Percentiles rank a stretch among this genome's conserved stretches.
phyloP scores from a whole-genome alignment of 768 basidiomycete species.

The Leccinum incarnatum region DNA sequence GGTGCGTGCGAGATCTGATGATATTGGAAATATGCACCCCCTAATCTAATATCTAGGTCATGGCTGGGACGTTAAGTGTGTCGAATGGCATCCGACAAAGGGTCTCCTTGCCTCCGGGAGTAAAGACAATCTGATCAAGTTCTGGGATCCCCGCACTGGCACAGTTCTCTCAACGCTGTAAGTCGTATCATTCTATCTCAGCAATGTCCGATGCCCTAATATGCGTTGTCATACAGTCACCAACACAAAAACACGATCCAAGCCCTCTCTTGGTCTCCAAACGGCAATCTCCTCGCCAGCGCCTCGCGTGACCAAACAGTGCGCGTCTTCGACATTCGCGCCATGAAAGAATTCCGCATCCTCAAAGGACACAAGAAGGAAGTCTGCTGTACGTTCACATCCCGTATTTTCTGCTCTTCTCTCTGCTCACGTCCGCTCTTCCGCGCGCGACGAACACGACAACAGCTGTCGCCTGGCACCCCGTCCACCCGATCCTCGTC shows the following conservation, averaged over 20 bases:
- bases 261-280: constrained; percentile 88
- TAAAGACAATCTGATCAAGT: constrained; percentile 98
- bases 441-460: neutral
- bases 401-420: neutral
- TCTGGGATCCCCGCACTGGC: constrained; percentile 97
- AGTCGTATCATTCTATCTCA: constrained; percentile 24
- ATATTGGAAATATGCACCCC: neutral
- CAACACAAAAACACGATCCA: constrained; percentile 98
- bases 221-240: constrained; percentile 62
- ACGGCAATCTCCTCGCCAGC: constrained; percentile 91
- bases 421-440: neutral
- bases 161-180: constrained; percentile 89
- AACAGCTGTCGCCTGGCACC: constrained; percentile 92
- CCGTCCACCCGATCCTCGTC: constrained; percentile 85
- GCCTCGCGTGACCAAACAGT: constrained; percentile 94
- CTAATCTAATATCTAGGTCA: constrained; percentile 60
- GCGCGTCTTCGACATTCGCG: constrained; percentile 95
- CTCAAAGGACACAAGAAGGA: constrained; percentile 98
- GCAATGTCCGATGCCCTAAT: neutral
- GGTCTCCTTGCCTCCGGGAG: constrained; percentile 92
- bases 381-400: constrained; percentile 77
- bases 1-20: constrained; percentile 40
- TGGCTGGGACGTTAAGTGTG: constrained; percentile 98
- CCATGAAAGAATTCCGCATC: constrained; percentile 92
- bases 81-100: constrained; percentile 98